Evolutionary conservation across 2,329 filamentous ascomycete genomes (phyloP).

Genomic region (Onygena corvina): DNA sequence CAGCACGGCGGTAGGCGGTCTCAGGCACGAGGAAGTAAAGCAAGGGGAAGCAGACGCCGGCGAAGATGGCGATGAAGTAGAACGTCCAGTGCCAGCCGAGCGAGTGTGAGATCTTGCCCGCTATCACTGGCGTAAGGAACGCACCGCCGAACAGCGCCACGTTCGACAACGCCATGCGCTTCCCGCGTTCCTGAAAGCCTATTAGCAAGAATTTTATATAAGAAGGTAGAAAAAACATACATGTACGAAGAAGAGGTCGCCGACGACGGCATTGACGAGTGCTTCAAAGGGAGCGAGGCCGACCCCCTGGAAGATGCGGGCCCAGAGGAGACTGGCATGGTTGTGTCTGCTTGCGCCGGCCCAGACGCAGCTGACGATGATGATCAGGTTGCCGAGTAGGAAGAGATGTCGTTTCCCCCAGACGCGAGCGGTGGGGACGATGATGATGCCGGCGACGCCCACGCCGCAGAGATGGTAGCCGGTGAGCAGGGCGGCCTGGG

Average conservation of each 20-base stretch:
- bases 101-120: constrained; percentile 66
- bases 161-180: constrained; percentile 73
- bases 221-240: constrained; percentile 34
- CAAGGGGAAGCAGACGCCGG: constrained; percentile 54
- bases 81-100: constrained; percentile 84
- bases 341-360: constrained; percentile 55
- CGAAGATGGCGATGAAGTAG: constrained; percentile 77
- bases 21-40: constrained; percentile 74
- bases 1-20: constrained; percentile 61
- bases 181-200: constrained; percentile 55
- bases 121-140: constrained; percentile 75
- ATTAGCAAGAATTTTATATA: not conserved
- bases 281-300: constrained; percentile 82
- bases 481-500: constrained; percentile 67
- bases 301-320: constrained; percentile 74
- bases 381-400: constrained; percentile 59
- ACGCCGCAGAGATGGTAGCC: constrained; percentile 80
- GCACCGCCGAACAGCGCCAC: constrained; percentile 58
- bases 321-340: constrained; percentile 62
- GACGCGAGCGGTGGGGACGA: constrained; percentile 74
- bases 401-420: constrained; percentile 91
- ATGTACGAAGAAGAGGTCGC: constrained; percentile 84
- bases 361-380: constrained; percentile 67
- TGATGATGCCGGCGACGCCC: constrained; percentile 67
- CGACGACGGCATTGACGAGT: constrained; percentile 75